These are phyloP conservation scores for Collybia sordida DNA, from an alignment of 768 basidiomycete genomes.

Conservation along the genomic window DNA sequence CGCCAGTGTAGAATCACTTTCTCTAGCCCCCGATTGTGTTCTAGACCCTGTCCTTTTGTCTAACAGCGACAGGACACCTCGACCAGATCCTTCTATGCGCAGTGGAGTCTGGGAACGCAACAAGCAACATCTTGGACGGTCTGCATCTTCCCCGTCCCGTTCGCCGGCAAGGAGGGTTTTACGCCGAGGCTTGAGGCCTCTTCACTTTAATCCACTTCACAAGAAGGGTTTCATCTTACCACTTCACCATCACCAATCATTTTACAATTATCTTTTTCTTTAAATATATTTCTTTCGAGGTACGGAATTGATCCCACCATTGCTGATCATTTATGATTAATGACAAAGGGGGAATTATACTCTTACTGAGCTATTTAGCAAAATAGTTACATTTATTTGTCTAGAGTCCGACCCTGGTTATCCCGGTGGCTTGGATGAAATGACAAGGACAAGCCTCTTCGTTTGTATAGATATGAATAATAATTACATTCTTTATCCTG, in stretches of 20 bases:
- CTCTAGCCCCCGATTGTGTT: slow-evolving; percentile 20
- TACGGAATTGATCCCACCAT: background rate
- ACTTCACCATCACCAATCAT: slow-evolving; percentile 19
- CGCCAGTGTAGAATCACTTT: slow-evolving; percentile 31
- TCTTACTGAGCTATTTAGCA: too few species aligned
- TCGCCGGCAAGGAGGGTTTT: slow-evolving; percentile 42
- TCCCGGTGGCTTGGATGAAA: too few species aligned
- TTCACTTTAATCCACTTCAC: slow-evolving; percentile 7
- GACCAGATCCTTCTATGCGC: slow-evolving; percentile 15
- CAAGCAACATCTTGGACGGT: slow-evolving; percentile 23
- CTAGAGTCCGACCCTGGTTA: too few species aligned
- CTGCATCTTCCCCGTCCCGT: slow-evolving; percentile 52
- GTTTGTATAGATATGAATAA: slow-evolving; percentile 8
- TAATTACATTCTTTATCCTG: slow-evolving; percentile 18
- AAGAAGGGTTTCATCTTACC: slow-evolving; percentile 4
- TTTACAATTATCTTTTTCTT: slow-evolving; percentile 47
- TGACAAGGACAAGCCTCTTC: too few species aligned
- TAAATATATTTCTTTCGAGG: slow-evolving; percentile 11
- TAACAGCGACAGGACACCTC: too few species aligned
- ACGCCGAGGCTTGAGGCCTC: slow-evolving; percentile 21
- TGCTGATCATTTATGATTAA: slow-evolving; percentile 5
- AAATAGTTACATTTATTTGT: too few species aligned
- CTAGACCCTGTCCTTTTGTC: slow-evolving; percentile 1
- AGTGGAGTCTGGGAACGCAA: slow-evolving; percentile 22
- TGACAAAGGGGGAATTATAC: too few species aligned